phyloP scores from a whole-genome alignment of 257 asterid genomes.

The Salvia rosmarinus region DNA sequence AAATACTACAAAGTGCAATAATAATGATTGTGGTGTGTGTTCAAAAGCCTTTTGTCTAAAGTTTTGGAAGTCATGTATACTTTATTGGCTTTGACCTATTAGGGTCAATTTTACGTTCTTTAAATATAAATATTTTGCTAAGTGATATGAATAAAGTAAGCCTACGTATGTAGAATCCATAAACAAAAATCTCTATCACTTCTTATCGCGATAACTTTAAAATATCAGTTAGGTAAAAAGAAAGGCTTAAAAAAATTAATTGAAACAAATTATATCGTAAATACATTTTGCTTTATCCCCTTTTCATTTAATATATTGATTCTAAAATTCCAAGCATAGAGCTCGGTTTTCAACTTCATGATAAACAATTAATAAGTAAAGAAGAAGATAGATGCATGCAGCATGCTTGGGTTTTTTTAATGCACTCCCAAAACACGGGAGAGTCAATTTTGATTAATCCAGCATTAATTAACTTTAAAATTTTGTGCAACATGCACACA shows the following conservation, averaged over 20 bases:
- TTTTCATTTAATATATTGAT: not conserved
- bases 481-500: too few species aligned
- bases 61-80: conserved; percentile 24
- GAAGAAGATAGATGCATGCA: too few species aligned
- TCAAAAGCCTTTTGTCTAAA: conserved; percentile 7
- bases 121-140: not conserved
- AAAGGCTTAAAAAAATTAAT: not conserved
- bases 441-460: too few species aligned
- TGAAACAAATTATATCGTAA: not conserved
- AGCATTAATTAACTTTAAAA: too few species aligned
- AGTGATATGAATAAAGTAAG: too few species aligned
- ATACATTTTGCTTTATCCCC: not conserved
- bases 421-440: too few species aligned
- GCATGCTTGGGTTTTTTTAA: too few species aligned
- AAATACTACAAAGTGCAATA: not conserved
- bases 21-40: not conserved
- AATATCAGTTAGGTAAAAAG: not conserved
- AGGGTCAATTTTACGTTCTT: not conserved
- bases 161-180: too few species aligned
- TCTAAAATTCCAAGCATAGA: not conserved
- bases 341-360: too few species aligned
- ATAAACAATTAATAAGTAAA: too few species aligned
- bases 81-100: conserved; percentile 30
- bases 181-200: too few species aligned
- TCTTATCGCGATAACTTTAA: too few species aligned